phyloP scores from a whole-genome alignment of 768 basidiomycete genomes.

The Tulasnella sp. region DNA sequence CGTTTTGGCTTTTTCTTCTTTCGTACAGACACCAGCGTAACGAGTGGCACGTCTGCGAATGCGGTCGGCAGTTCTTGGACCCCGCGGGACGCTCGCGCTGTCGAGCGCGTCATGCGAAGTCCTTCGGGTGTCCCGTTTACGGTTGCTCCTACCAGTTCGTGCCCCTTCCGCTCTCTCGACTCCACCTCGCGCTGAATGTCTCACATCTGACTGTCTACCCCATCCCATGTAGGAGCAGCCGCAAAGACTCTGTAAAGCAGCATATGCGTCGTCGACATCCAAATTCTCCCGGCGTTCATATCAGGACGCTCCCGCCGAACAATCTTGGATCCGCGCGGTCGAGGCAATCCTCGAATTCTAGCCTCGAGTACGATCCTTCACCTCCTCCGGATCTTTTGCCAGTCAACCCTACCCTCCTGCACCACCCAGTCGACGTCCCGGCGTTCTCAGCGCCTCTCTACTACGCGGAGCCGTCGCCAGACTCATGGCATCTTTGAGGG shows the following conservation, averaged over 20 bases:
- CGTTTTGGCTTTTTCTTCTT: background rate
- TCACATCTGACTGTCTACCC: background rate
- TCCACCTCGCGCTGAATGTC: background rate
- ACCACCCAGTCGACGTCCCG: background rate
- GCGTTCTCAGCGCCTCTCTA: background rate
- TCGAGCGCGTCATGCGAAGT: background rate
- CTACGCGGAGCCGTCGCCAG: background rate
- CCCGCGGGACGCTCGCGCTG: background rate
- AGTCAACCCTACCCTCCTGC: background rate
- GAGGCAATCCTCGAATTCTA: background rate
- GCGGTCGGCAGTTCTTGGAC: background rate
- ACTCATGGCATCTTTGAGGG: background rate
- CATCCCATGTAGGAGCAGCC: background rate
- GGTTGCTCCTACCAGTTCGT: background rate
- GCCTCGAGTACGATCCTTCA: background rate
- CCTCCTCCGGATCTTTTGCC: background rate
- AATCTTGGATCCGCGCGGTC: background rate
- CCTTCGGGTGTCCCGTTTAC: background rate
- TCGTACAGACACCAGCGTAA: background rate
- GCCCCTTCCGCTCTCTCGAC: background rate
- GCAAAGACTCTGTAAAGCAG: background rate
- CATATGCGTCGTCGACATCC: background rate
- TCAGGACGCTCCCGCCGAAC: background rate
- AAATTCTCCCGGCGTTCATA: background rate
- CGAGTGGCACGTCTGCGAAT: constrained; percentile 5